Base-by-base conservation (phyloP, 2,329 filamentous ascomycete species). In the Amauroascus niger region DNA sequence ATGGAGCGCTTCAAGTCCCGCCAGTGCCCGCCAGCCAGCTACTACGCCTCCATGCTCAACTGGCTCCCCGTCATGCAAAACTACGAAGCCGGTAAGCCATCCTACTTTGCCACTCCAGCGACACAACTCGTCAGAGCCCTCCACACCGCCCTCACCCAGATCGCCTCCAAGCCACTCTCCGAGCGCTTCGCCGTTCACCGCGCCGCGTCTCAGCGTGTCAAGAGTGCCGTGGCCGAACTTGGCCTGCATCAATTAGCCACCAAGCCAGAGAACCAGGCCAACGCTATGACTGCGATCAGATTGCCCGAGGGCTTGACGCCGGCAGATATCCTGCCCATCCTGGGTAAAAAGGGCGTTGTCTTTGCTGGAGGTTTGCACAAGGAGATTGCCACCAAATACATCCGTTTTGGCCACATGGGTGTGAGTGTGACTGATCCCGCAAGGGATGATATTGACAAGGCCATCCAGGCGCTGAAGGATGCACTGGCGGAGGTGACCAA, bases 11-110 rank as follows among this genome's bases (percentile, higher is more conserved):
- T 94, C 71, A 82, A 91, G 71, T 79, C 77, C 63, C 81, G 93
- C 67, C 91, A 91, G 76, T 84, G 82, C 9, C 85, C 86, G 11
- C 87, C 90, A 1, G 79, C 82, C 18, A 87, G 89, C 20, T 98
- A 97, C 79, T 98, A 96, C 71, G 90, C 87, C 53, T 95, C 87
- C 11, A 88, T 96, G 78, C 90, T 89, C 78, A 97, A 97, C 74
- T 98, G 93, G 93, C 76, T 90, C 54, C 91, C 91, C 45, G 93
- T 98, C 71, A 97, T 98, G 91, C 83, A 93, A 75, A 97, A 96
- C 75, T 98, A 98, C 72, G 93, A 98, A 75, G 88, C 88, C 59
- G 88, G 90, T 77, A 98, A 97, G 76, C 82, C 93, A 35, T 95
- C 89, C 1, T 98, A 98, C 77, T 98, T 98, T 67, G 93, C 93